phyloP scores from a whole-genome alignment of 805 yeast genomes.

The Naumovozyma dairenensis region DNA sequence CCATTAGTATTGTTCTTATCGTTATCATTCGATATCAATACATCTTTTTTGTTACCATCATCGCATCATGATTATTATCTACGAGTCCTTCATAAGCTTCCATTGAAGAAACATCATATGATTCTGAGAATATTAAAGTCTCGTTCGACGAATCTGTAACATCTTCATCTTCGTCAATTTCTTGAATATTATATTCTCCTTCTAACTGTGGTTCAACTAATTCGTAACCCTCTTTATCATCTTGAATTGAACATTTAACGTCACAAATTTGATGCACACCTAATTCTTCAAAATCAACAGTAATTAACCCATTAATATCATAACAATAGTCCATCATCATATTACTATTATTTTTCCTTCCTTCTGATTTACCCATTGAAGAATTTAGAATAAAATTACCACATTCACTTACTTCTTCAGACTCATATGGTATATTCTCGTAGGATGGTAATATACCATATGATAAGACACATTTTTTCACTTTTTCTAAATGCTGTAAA shows the following conservation, averaged over 20 bases:
- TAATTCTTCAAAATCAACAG: slow-evolving; percentile 16
- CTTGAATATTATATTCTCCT: too few relatives aligned
- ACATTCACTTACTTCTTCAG: slow-evolving; percentile 14
- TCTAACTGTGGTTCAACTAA: too few relatives aligned
- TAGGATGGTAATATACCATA: too few relatives aligned
- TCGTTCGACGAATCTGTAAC: too few relatives aligned
- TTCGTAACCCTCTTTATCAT: not conserved
- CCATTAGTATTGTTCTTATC: too few relatives aligned
- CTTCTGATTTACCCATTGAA: not conserved
- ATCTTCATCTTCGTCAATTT: too few relatives aligned
- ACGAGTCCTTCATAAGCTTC: too few relatives aligned
- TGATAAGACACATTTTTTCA: slow-evolving; percentile 13
- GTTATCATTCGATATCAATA: too few relatives aligned
- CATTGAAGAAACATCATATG: not conserved
- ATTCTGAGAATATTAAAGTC: not conserved
- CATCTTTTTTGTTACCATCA: too few relatives aligned
- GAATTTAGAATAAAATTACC: slow-evolving; percentile 10
- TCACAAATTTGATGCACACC: slow-evolving; percentile 19
- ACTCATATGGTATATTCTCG: slow-evolving; percentile 8
- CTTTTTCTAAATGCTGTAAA: slow-evolving; percentile 9
- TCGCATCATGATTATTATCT: too few relatives aligned
- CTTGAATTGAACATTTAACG: slow-evolving; percentile 9
- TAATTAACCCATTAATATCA: slow-evolving; percentile 3
- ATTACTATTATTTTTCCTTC: too few relatives aligned
- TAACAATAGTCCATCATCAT: not conserved